phyloP scores from a whole-genome alignment of 257 asterid genomes.

The Scutellaria galericulata region DNA sequence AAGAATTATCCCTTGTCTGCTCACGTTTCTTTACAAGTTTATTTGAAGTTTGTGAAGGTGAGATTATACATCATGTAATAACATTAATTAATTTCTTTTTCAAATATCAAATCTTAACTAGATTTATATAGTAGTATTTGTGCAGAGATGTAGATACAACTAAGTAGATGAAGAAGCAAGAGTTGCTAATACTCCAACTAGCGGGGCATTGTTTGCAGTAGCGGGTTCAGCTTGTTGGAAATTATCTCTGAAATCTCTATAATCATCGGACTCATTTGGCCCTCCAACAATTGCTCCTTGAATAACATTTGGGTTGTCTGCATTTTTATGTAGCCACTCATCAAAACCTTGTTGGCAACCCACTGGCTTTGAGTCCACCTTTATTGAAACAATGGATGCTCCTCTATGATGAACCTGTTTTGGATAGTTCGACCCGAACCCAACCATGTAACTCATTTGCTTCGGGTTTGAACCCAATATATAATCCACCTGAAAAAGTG shows the following conservation, averaged over 20 bases:
- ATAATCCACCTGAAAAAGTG: conserved; percentile 55
- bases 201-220: conserved; percentile 55
- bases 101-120: no score
- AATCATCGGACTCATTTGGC: conserved; percentile 51
- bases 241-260: conserved; percentile 47
- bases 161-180: conserved; percentile 34
- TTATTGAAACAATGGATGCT: conserved; percentile 66
- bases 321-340: conserved; percentile 48
- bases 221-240: conserved; percentile 61
- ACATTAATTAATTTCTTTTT: no score
- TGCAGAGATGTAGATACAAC: no score
- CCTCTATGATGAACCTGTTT: conserved; percentile 60
- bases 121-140: no score
- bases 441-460: conserved; percentile 69
- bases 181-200: conserved; percentile 65
- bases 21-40: no score
- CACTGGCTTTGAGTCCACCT: conserved; percentile 36
- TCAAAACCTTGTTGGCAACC: conserved; percentile 51
- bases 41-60: no score
- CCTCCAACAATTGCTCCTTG: conserved; percentile 77
- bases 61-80: no score
- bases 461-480: conserved; percentile 62
- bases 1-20: no score
- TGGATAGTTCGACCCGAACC: conserved; percentile 65
- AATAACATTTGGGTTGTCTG: conserved; percentile 61